Base-by-base conservation (phyloP, 148 eudicot genomes). In the Diospyros lotus region DNA sequence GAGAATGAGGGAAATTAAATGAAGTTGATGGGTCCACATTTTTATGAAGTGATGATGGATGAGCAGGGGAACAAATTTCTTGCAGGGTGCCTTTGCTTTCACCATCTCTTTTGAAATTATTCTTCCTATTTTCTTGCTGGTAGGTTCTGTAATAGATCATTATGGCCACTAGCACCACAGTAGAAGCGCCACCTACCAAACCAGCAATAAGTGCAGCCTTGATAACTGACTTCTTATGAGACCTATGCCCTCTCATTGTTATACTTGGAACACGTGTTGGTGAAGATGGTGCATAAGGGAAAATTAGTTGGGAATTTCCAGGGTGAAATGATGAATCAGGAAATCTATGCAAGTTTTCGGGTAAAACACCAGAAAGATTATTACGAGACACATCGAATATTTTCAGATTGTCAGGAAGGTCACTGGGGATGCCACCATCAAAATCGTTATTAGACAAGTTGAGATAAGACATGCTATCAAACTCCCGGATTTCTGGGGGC, bases 251-350 rank as follows among this genome's bases (percentile, higher is more conserved):
- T 28, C 53, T 71, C 4, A 80, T 70, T 46, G 41, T 74, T 45
- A 69, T 12, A 42, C 50, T 79, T 5, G 78, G 73, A 69, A 52
- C 82, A 65, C 77, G 76, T 48, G 52, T 64, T 9, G 88, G 76
- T 54, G 83, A 74, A 63, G 72, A 51, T 13, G 81, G 48, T 43
- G 85, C 75, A 66, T 58, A 40, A 46, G 87, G 86, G 56, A 80
- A 60, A 52, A 77, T 68, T 18, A 88, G 81, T 48, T 85, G 79
- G 69, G 75, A 17, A 79, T 90, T 91, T 74, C 96, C 96, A 2
- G 92, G 96, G 84, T 84, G 88, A 65, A 91, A 91, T 3, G 90
- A 77, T 9, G 87, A 77, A 76, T 83, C 86, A 54, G 92, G 83
- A 73, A 91, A 91, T 66, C 77, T 85, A 62, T 64, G 63, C 39